Conservation (phyloP, 805 yeast species). For the Candida coleopterorum region DNA sequence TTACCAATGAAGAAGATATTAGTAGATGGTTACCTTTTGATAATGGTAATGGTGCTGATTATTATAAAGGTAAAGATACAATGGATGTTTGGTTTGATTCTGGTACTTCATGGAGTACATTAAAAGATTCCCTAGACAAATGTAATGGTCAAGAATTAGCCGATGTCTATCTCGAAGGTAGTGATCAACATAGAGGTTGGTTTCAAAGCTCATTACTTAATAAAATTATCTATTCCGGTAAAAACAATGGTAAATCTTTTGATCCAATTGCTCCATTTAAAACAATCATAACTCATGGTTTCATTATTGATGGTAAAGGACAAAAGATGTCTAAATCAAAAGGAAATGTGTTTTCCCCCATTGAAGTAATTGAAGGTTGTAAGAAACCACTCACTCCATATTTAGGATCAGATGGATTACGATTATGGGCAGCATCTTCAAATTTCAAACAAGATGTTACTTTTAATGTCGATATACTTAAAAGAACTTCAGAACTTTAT, state of each 20-base stretch:
- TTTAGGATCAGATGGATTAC: conserved; percentile 84
- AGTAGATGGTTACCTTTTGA: conserved; percentile 71
- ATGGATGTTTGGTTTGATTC: conserved; percentile 99
- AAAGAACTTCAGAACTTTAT: conserved; percentile 72
- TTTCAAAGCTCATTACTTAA: conserved; percentile 90
- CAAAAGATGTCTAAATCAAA: conserved; percentile 91
- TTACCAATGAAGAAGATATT: conserved; percentile 47
- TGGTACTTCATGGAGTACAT: conserved; percentile 83
- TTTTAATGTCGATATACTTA: conserved; percentile 65
- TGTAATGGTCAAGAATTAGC: conserved; percentile 40
- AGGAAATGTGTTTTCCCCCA: conserved; percentile 77
- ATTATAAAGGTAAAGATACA: conserved; percentile 74
- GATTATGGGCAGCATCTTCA: conserved; percentile 87
- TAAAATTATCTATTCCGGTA: conserved; percentile 49
- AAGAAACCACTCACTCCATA: conserved; percentile 44
- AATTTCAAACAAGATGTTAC: conserved; percentile 80
- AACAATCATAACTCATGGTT: conserved; percentile 86
- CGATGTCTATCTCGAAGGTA: conserved; percentile 89
- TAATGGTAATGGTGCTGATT: conserved; percentile 30
- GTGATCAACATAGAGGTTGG: conserved; percentile 99
- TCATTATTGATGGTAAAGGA: conserved; percentile 80
- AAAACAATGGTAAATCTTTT: conserved; percentile 23
- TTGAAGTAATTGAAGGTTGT: conserved; percentile 60
- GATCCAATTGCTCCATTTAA: conserved; percentile 55
- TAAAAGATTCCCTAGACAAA: conserved; percentile 35